Conservation (phyloP, 495 filamentous ascomycete species). For the Podospora pseudoanserina region DNA sequence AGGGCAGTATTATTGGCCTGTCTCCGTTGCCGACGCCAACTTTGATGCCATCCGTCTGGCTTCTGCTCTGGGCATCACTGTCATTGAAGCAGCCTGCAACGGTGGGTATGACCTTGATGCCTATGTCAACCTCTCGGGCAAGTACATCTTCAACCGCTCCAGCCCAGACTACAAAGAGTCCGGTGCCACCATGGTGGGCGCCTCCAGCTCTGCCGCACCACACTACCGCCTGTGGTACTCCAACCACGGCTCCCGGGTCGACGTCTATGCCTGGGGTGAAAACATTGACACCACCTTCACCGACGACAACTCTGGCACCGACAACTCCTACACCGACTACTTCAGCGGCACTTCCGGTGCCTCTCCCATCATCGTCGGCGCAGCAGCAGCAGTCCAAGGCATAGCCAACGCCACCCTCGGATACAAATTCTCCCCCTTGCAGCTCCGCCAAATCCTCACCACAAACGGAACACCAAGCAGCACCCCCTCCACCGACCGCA, state of each 20-base stretch:
- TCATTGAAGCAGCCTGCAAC: constrained; percentile 22
- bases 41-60: constrained; percentile 20
- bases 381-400: constrained; percentile 16
- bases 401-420: constrained; percentile 10
- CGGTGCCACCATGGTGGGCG: constrained; percentile 22
- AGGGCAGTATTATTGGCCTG: constrained; percentile 13
- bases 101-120: constrained; percentile 18
- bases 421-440: constrained; percentile 11
- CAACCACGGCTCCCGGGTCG: constrained; percentile 22
- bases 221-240: constrained; percentile 15
- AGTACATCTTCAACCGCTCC: constrained; percentile 15
- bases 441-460: constrained; percentile 15
- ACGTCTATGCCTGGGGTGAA: constrained; percentile 19
- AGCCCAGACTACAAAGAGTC: constrained; percentile 21
- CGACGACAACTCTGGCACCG: not conserved
- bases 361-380: constrained; percentile 16
- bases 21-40: constrained; percentile 19
- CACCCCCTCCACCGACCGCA: constrained; percentile 11
- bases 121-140: constrained; percentile 14
- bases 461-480: constrained; percentile 11
- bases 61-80: constrained; percentile 19
- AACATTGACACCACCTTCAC: constrained; percentile 16
- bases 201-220: constrained; percentile 1
- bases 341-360: constrained; percentile 24
- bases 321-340: constrained; percentile 7